phyloP scores from a whole-genome alignment of 768 basidiomycete species.

The Hygrocybe punicea region DNA sequence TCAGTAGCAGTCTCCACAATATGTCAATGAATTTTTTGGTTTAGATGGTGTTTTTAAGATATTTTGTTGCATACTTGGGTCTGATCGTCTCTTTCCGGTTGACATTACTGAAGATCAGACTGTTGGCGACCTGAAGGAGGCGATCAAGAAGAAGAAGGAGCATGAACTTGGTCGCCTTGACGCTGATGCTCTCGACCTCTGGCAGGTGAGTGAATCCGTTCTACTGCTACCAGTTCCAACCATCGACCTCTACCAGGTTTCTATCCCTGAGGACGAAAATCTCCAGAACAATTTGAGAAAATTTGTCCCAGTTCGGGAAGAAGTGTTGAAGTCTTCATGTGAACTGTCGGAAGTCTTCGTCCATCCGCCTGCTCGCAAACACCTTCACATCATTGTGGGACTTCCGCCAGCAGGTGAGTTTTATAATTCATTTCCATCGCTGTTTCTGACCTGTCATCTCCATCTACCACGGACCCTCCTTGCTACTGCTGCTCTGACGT shows the following conservation, averaged over 20 bases:
- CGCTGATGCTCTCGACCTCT: slow-evolving; percentile 8
- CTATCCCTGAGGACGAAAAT: slow-evolving; percentile 3
- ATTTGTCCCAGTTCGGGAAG: slow-evolving; percentile 4
- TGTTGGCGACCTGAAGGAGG: slow-evolving; percentile 11
- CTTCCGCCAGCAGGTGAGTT: slow-evolving; percentile 7
- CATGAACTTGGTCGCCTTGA: slow-evolving; percentile 10
- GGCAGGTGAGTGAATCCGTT: slow-evolving; percentile 6
- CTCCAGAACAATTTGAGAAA: slow-evolving; percentile 7
- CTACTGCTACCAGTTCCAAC: slow-evolving; percentile 10
- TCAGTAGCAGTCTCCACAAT: too few relatives aligned
- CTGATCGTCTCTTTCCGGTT: slow-evolving; percentile 11
- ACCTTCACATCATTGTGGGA: slow-evolving; percentile 17
- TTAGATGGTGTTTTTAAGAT: slow-evolving; percentile 3
- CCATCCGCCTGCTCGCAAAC: slow-evolving; percentile 1
- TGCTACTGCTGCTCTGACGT: too few relatives aligned
- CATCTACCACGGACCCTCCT: too few relatives aligned
- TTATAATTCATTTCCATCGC: neutral
- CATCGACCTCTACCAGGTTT: slow-evolving; percentile 12
- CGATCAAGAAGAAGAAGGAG: slow-evolving; percentile 12
- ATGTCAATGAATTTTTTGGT: too few relatives aligned
- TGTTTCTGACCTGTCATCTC: too few relatives aligned
- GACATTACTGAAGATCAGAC: slow-evolving; percentile 11
- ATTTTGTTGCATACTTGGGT: slow-evolving; percentile 16
- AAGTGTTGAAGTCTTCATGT: neutral
- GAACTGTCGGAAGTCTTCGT: slow-evolving; percentile 9